Evolutionary conservation across 495 filamentous ascomycete genomes (phyloP).

Genomic region (Neurospora pannonica): DNA sequence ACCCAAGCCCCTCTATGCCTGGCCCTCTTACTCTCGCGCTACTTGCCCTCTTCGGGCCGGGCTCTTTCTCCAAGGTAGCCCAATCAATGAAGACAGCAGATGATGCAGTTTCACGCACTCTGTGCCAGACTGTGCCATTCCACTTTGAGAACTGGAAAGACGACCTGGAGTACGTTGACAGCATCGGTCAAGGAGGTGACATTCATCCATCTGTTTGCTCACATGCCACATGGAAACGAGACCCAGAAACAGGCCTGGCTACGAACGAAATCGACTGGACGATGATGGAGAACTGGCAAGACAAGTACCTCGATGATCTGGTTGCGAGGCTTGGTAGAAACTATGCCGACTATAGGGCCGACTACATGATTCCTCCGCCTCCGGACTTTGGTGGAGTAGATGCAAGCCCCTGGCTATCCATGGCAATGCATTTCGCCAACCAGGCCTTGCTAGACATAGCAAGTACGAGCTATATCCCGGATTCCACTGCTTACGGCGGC

Average conservation of each 20-base stretch:
- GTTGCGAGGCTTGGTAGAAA: not conserved
- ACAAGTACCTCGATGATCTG: not conserved
- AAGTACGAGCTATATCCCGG: not conserved
- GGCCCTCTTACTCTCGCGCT: not conserved
- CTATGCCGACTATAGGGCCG: not conserved
- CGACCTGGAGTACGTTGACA: not conserved
- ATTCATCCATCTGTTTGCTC: not conserved
- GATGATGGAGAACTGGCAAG: not conserved
- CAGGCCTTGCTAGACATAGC: not conserved
- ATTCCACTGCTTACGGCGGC: not conserved
- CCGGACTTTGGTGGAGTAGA: not conserved
- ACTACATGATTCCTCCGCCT: not conserved
- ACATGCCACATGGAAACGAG: not conserved
- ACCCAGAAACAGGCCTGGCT: not conserved
- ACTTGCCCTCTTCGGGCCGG: not conserved
- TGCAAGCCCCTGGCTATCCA: not conserved
- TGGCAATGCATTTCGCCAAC: slow-evolving; percentile 2
- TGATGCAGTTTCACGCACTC: not conserved
- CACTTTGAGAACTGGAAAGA: not conserved
- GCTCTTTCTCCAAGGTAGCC: not conserved
- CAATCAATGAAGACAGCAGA: not conserved
- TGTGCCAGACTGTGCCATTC: not conserved
- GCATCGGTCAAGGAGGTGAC: not conserved
- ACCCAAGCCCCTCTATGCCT: not conserved
- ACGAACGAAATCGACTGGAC: not conserved